Base-by-base conservation (phyloP, 2,329 filamentous ascomycete genomes). In the Fusarium tricinctum region DNA sequence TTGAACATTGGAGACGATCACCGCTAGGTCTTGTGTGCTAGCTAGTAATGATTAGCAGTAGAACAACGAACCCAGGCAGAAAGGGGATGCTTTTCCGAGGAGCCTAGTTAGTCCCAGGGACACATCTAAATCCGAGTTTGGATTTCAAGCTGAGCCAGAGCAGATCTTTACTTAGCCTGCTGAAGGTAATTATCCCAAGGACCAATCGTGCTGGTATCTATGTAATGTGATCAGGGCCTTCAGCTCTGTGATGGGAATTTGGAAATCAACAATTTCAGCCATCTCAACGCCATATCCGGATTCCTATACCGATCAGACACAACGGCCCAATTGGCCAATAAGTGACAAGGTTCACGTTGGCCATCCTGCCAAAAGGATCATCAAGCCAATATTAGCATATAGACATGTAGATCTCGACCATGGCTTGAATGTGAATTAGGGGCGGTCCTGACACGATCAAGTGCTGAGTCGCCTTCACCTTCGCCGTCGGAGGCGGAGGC, bases 61-160 rank as follows among this genome's bases (percentile, higher is more conserved):
- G 58, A 42, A 32, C 26, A 47, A 43, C 26, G 22, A 58, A 48
- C 30, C 39, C 58, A 44, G 50, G 53, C 59, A 43, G 61, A 68
- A 69, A 56, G n/a, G 54, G 65, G 51, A 66, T 61, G 33, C 40
- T 53, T 64, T 46, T 52, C 65, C 64, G 50, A 53, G 28, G 19
- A 52, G 51, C 32, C 43, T 43, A 60, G 30, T 44, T 40, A 64
- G 28, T 20, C 42, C 42, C 59, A 63, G 48, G 55, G 26, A 15
- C 48, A 54, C 22, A 38, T 38, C 8, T 56, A 42, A 47, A 47
- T 47, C 35, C 33, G 42, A 58, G 56, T 46, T 50, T 32, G 38
- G 19, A 50, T 22, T 35, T 33, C 38, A 40, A 53, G 54, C 48
- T 54, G 59, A 53, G 33, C n/a, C n/a, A 39, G 28, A 51, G 58